These are phyloP conservation scores for Epichloe typhina DNA, from an alignment of 2,329 filamentous ascomycete species.

Conservation along the genomic window DNA sequence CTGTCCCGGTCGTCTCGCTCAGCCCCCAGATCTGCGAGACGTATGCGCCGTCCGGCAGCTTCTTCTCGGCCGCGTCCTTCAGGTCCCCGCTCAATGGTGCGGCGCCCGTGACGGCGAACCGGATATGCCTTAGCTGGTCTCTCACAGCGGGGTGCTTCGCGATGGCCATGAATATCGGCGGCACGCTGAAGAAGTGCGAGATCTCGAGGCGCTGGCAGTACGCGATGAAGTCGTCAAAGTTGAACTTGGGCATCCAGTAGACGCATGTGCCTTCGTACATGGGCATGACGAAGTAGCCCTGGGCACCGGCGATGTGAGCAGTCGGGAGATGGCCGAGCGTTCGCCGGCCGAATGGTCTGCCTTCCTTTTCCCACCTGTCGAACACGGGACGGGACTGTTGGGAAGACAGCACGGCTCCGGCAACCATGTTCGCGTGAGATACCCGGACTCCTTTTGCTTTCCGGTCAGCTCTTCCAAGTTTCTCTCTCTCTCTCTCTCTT, in stretches of 20 bases:
- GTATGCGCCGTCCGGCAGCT: constrained; percentile 27
- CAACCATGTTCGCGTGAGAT: constrained; percentile 31
- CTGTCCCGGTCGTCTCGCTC: constrained; percentile 39
- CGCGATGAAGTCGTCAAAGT: constrained; percentile 40
- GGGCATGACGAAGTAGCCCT: constrained; percentile 28
- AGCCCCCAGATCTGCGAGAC: constrained; percentile 45
- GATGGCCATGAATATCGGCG: constrained; percentile 46
- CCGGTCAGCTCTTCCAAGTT: background rate
- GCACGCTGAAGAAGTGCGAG: constrained; percentile 44
- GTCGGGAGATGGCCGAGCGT: constrained; percentile 30
- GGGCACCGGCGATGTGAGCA: constrained; percentile 33
- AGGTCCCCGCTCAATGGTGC: constrained; percentile 43
- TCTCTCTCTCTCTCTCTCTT: too few relatives aligned
- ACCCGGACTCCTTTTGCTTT: constrained; percentile 22
- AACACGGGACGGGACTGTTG: constrained; percentile 17
- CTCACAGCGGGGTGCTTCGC: constrained; percentile 41
- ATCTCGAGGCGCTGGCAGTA: constrained; percentile 36
- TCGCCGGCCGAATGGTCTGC: constrained; percentile 16
- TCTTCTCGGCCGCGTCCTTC: constrained; percentile 35
- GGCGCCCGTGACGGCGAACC: constrained; percentile 36
- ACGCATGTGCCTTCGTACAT: constrained; percentile 31
- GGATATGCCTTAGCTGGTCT: constrained; percentile 39
- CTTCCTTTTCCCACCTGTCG: constrained; percentile 12
- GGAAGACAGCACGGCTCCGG: constrained; percentile 20
- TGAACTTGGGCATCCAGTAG: constrained; percentile 52